These are phyloP conservation scores for Senecio squalidus DNA, from an alignment of 140 eudicot genomes.

Conservation along the genomic window DNA sequence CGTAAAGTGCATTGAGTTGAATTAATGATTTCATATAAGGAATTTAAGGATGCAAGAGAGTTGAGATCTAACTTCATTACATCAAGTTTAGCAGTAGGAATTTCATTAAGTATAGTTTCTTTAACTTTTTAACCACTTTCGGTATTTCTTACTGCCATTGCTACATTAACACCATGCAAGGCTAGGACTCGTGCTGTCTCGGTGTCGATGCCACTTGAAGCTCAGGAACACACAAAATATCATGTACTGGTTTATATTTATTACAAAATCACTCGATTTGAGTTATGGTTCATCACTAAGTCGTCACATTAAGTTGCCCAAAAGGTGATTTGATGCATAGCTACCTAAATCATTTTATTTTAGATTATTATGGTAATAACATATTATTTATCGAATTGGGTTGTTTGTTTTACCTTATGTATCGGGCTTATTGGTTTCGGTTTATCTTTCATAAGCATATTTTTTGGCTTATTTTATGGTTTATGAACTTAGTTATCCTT, in stretches of 20 bases:
- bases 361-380: no score
- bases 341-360: no score
- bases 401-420: no score
- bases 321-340: no score
- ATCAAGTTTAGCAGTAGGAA: conserved; percentile 37
- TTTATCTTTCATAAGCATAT: no score
- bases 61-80: conserved; percentile 48
- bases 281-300: no score
- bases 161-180: conserved; percentile 60
- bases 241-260: neutral
- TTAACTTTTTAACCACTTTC: conserved; percentile 26
- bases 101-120: conserved; percentile 25
- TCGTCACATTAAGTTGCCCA: no score
- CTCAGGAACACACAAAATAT: conserved; percentile 32
- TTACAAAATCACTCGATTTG: no score
- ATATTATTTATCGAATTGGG: no score
- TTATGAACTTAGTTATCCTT: neutral
- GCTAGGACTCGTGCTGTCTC: conserved; percentile 74
- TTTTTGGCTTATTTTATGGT: no score
- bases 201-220: conserved; percentile 66
- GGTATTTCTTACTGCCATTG: conserved; percentile 56
- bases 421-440: neutral
- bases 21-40: neutral
- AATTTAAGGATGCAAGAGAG: conserved; percentile 31
- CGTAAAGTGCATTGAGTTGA: neutral